A percentile compares a stretch with the other conserved stretches of the same genome.
Conservation (phyloP, 1,284 basidiomycete species). For the Boletus mariae region DNA sequence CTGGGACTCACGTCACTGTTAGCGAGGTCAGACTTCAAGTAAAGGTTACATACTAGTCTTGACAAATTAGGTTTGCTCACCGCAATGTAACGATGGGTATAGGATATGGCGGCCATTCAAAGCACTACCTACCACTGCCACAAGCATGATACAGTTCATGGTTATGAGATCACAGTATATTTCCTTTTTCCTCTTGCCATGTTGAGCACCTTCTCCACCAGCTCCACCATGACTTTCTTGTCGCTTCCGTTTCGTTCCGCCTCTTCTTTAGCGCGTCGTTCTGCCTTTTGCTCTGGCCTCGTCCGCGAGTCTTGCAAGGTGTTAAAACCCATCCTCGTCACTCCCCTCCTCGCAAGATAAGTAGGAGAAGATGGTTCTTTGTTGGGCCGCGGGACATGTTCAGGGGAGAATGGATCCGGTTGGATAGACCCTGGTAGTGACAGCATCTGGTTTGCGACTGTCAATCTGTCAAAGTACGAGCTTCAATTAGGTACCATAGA, state of each 20-base stretch:
- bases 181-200: conserved; percentile 18
- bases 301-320: conserved; percentile 36
- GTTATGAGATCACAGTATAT: conserved; percentile 8
- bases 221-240: conserved; percentile 7
- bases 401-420: conserved; percentile 75
- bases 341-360: conserved; percentile 7
- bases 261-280: conserved; percentile 32
- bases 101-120: not conserved
- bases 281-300: conserved; percentile 30
- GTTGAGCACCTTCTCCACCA: conserved; percentile 4
- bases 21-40: not conserved
- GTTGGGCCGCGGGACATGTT: conserved; percentile 42
- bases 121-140: not conserved
- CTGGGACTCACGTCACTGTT: not conserved
- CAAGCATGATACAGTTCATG: not conserved
- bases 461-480: conserved; percentile 57
- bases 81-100: not conserved
- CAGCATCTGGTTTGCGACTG: conserved; percentile 93
- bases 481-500: conserved; percentile 1
- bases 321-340: conserved; percentile 38
- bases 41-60: not conserved
- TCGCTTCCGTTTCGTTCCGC: conserved; percentile 36
- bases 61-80: not conserved
- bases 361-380: conserved; percentile 5
- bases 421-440: conserved; percentile 91